A percentile compares a stretch with the other conserved stretches of the same genome.
phyloP scores from a whole-genome alignment of 805 yeast genomes.

The Kodamaea laetipori region DNA sequence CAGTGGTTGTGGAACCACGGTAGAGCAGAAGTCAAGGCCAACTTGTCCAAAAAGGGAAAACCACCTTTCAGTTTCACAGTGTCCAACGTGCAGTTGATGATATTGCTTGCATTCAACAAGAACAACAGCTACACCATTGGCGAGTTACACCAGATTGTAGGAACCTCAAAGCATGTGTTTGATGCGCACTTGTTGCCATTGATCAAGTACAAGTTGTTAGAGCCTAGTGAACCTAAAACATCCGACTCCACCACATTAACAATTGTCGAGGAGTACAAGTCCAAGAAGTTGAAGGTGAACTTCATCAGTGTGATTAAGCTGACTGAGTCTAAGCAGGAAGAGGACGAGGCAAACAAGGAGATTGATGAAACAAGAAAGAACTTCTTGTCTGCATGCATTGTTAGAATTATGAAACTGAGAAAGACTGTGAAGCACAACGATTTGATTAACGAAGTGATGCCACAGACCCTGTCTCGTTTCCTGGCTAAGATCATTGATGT shows the following conservation, averaged over 20 bases:
- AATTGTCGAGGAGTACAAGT: conserved; percentile 78
- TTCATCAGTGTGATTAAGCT: conserved; percentile 59
- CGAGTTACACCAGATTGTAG: conserved; percentile 67
- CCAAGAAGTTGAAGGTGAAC: conserved; percentile 81
- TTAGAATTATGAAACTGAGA: conserved; percentile 94
- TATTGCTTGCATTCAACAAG: conserved; percentile 80
- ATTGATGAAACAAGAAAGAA: conserved; percentile 84
- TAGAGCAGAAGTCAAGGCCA: conserved; percentile 87
- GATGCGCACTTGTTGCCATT: conserved; percentile 80
- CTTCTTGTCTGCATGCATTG: conserved; percentile 89
- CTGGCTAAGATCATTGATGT: conserved; percentile 83
- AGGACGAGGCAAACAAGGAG: conserved; percentile 74
- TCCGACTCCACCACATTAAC: conserved; percentile 57
- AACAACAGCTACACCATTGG: conserved; percentile 58
- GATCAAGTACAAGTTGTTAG: conserved; percentile 72
- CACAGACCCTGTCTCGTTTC: conserved; percentile 81
- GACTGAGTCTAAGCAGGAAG: conserved; percentile 58
- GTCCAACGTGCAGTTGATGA: conserved; percentile 84
- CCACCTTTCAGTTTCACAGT: conserved; percentile 81
- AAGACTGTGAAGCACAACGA: conserved; percentile 76
- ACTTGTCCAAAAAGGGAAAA: conserved; percentile 75
- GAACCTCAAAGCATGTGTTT: conserved; percentile 62
- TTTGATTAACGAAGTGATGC: conserved; percentile 82
- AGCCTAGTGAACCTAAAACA: conserved; percentile 47
- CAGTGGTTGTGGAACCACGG: conserved; percentile 97